Evolutionary conservation across 148 eudicot species (phyloP).

Genomic region (Beta vulgaris): DNA sequence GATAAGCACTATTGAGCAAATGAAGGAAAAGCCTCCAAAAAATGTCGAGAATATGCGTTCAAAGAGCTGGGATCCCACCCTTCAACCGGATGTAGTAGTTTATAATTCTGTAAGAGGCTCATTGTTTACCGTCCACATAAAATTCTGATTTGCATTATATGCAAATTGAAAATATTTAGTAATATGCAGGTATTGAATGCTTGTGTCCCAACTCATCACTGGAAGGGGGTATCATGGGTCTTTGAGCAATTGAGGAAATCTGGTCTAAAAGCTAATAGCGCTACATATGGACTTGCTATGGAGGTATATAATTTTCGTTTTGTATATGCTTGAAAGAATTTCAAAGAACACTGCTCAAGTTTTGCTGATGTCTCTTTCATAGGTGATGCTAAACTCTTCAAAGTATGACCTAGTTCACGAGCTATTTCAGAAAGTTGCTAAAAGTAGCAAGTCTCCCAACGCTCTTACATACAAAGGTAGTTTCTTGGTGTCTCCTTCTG

Average conservation of each 20-base stretch:
- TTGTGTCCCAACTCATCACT: conserved; percentile 70
- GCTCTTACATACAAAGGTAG: conserved; percentile 85
- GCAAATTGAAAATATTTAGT: not conserved
- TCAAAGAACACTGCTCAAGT: not conserved
- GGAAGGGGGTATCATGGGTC: conserved; percentile 98
- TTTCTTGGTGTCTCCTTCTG: not conserved
- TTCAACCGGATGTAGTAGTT: conserved; percentile 80
- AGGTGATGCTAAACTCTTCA: conserved; percentile 85
- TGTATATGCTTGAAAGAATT: not conserved
- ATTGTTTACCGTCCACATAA: not conserved
- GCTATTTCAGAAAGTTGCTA: conserved; percentile 66
- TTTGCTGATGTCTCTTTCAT: conserved; percentile 22
- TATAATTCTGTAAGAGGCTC: conserved; percentile 77
- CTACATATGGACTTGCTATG: conserved; percentile 98
- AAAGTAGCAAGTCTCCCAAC: conserved; percentile 72
- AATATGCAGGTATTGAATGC: conserved; percentile 72
- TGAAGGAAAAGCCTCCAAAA: conserved; percentile 69
- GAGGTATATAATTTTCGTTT: conserved; percentile 48
- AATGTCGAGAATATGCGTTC: conserved; percentile 52
- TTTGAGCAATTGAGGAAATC: conserved; percentile 73
- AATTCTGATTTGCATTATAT: not conserved
- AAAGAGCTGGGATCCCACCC: conserved; percentile 76
- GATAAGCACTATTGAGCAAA: conserved; percentile 59
- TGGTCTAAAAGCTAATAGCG: conserved; percentile 66
- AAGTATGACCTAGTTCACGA: conserved; percentile 78